Percentiles rank a stretch among this genome's conserved stretches.
Evolutionary conservation across 2,329 filamentous ascomycete species (phyloP).

Genomic region (Phyllosticta ampelicida): DNA sequence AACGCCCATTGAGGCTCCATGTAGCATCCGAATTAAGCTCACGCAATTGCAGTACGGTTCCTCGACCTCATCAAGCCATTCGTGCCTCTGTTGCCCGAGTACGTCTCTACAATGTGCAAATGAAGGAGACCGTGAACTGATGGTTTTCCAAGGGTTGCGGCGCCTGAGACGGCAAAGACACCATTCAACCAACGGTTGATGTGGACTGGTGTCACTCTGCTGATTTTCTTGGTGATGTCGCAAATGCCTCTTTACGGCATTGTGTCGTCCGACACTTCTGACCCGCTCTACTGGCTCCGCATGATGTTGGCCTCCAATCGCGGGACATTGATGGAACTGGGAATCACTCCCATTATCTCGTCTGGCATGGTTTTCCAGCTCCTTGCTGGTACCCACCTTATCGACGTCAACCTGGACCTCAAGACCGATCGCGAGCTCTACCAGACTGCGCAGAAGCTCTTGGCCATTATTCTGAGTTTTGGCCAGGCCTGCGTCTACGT

Average conservation of each 20-base stretch:
- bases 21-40: background rate
- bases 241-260: slow-evolving; percentile 96
- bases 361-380: slow-evolving; percentile 99
- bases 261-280: slow-evolving; percentile 89
- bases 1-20: slow-evolving; percentile 17
- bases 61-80: slow-evolving; percentile 99
- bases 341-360: slow-evolving; percentile 96
- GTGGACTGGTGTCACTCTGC: slow-evolving; percentile 57
- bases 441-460: slow-evolving; percentile 93
- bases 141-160: slow-evolving; percentile 39
- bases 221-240: slow-evolving; percentile 99
- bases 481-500: slow-evolving; percentile 97
- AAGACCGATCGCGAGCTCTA: slow-evolving; percentile 99
- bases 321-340: slow-evolving; percentile 90
- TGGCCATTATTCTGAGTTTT: slow-evolving; percentile 90
- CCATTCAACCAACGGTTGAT: slow-evolving; percentile 78
- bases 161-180: slow-evolving; percentile 86
- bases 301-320: slow-evolving; percentile 99
- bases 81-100: slow-evolving; percentile 99
- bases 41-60: slow-evolving; percentile 65
- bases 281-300: slow-evolving; percentile 98
- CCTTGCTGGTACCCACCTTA: slow-evolving; percentile 96
- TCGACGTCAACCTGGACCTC: slow-evolving; percentile 99
- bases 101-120: slow-evolving; percentile 19
- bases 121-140: slow-evolving; percentile 1